Conservation (phyloP, 2,329 filamentous ascomycete species). For the Cryphonectria carpinicola region DNA sequence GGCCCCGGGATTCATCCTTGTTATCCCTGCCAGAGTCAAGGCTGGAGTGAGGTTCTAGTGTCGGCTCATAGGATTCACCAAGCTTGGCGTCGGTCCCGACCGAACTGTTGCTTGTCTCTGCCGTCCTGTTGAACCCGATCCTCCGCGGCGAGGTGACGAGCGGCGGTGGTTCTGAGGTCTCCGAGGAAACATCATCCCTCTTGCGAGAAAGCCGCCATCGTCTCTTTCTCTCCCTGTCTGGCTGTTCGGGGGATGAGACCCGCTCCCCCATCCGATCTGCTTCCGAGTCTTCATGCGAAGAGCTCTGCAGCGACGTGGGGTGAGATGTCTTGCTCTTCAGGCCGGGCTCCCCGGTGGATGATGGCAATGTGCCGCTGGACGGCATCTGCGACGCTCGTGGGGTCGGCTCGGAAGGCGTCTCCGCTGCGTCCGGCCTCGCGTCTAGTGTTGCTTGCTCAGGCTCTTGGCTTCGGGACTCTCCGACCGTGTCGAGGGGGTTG, state of each 20-base stretch:
- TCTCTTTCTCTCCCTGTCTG: constrained; percentile 71
- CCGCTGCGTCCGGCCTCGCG: constrained; percentile 30
- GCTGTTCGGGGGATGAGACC: constrained; percentile 41
- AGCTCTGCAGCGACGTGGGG: constrained; percentile 76
- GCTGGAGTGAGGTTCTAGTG: constrained; percentile 45
- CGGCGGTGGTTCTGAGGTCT: constrained; percentile 36
- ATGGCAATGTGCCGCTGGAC: constrained; percentile 46
- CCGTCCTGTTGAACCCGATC: constrained; percentile 63
- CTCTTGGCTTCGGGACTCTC: constrained; percentile 18
- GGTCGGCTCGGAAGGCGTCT: constrained; percentile 50
- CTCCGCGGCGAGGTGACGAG: constrained; percentile 49
- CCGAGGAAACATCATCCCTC: constrained; percentile 58
- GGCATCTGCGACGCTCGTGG: constrained; percentile 52
- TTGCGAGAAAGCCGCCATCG: constrained; percentile 74
- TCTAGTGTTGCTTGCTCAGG: constrained; percentile 27
- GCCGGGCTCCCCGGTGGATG: constrained; percentile 49
- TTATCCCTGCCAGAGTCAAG: constrained; percentile 45
- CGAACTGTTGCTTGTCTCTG: constrained; percentile 69
- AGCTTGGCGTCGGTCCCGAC: constrained; percentile 64
- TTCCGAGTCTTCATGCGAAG: constrained; percentile 81
- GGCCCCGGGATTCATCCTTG: constrained; percentile 54
- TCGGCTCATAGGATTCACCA: constrained; percentile 55
- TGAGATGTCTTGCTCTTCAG: constrained; percentile 74
- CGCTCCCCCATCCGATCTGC: constrained; percentile 72
- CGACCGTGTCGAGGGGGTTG: constrained; percentile 50